phyloP scores from a whole-genome alignment of 495 filamentous ascomycete genomes.

The Cryomyces antarcticus region DNA sequence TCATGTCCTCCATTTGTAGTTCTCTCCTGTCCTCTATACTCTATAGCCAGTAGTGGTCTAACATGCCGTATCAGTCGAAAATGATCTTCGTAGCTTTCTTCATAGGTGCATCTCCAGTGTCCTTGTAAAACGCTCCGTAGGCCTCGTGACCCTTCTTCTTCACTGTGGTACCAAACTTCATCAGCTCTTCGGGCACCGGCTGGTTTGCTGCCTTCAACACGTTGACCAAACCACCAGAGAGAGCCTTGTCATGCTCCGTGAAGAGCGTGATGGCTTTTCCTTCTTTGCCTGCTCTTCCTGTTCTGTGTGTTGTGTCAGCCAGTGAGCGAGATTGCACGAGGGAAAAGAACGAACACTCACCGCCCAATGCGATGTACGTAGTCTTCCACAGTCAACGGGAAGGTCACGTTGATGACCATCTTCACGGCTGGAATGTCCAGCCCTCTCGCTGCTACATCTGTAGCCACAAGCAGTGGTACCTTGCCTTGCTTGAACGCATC shows the following conservation, averaged over 20 bases:
- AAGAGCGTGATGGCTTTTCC: conserved; percentile 88
- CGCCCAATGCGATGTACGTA: conserved; percentile 85
- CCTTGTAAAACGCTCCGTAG: conserved; percentile 87
- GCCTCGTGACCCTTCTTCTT: conserved; percentile 92
- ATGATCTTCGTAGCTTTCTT: conserved; percentile 82
- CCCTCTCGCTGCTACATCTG: conserved; percentile 89
- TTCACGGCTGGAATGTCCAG: conserved; percentile 89
- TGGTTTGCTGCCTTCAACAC: conserved; percentile 80
- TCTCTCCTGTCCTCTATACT: too few species aligned
- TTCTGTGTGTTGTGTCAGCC: conserved; percentile 28
- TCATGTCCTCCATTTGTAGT: too few species aligned
- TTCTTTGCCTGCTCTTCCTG: conserved; percentile 74
- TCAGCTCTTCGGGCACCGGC: conserved; percentile 62
- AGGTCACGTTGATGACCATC: conserved; percentile 73
- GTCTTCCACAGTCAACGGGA: conserved; percentile 61
- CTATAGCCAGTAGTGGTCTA: too few species aligned
- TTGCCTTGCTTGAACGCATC: conserved; percentile 74
- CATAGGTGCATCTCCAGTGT: conserved; percentile 34
- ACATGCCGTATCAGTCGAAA: conserved; percentile 43
- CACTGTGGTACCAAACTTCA: conserved; percentile 94
- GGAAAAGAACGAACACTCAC: conserved; percentile 2
- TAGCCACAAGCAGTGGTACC: conserved; percentile 80
- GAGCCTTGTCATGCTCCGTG: conserved; percentile 79
- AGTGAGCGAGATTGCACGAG: not conserved
- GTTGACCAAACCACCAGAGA: conserved; percentile 72